Percentiles rank a stretch among this genome's conserved stretches.
Conservation (phyloP, 768 basidiomycete species). For the Leccinum uliginosum region DNA sequence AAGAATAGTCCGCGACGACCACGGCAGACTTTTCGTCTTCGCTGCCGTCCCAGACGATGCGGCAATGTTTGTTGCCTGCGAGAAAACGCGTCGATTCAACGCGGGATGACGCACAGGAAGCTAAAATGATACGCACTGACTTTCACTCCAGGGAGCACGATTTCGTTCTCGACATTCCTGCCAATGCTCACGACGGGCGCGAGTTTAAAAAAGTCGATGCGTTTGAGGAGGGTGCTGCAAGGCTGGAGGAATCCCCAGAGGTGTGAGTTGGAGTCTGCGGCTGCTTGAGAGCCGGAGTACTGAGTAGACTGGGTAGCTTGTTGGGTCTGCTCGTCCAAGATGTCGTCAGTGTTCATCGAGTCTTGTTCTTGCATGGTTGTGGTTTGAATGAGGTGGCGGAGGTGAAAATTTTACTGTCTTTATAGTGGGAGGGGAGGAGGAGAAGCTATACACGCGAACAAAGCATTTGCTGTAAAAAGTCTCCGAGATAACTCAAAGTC, state of each 20-base stretch:
- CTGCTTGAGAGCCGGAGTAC: conserved; percentile 26
- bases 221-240: conserved; percentile 45
- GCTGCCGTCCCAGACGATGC: conserved; percentile 34
- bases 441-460: conserved; percentile 6
- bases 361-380: conserved; percentile 21
- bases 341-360: conserved; percentile 24
- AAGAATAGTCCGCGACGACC: conserved; percentile 33
- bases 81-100: conserved; percentile 25
- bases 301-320: conserved; percentile 41
- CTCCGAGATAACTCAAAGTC: too few relatives aligned
- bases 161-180: conserved; percentile 44
- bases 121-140: conserved; percentile 51
- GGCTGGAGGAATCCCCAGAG: conserved; percentile 76
- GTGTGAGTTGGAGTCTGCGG: conserved; percentile 24
- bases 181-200: conserved; percentile 51
- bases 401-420: conserved; percentile 6
- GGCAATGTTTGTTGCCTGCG: conserved; percentile 38
- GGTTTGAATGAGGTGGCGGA: not conserved
- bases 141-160: conserved; percentile 65
- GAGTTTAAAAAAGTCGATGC: conserved; percentile 61
- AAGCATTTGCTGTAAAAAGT: conserved; percentile 5
- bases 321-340: conserved; percentile 32
- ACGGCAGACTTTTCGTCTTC: conserved; percentile 31
- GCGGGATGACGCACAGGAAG: conserved; percentile 10
- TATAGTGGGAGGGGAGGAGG: conserved; percentile 21